A percentile compares a stretch with the other conserved stretches of the same genome.
phyloP scores from a whole-genome alignment of 2,329 filamentous ascomycete species.

The Fusarium continuum region DNA sequence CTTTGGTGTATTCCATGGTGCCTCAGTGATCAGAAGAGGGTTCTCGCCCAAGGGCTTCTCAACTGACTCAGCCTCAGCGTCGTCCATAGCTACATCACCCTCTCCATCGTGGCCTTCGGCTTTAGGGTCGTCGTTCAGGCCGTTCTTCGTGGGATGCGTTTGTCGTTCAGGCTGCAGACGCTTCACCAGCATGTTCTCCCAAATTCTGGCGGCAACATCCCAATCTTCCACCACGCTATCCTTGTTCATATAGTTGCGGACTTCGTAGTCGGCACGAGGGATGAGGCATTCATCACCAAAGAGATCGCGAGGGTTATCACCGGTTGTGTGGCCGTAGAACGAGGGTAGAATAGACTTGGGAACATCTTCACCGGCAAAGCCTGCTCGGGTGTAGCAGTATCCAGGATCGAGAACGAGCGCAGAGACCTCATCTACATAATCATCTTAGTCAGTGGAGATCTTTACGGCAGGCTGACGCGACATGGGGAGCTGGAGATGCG shows the following conservation, averaged over 20 bases:
- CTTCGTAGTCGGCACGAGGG: conserved; percentile 78
- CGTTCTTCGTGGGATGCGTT: conserved; percentile 76
- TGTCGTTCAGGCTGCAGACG: conserved; percentile 82
- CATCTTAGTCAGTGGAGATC: conserved; percentile 31
- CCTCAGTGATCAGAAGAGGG: conserved; percentile 92
- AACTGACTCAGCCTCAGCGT: conserved; percentile 52
- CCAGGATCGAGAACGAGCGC: conserved; percentile 96
- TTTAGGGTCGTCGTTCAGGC: conserved; percentile 74
- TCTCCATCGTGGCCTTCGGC: conserved; percentile 68
- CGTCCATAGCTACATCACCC: conserved; percentile 69
- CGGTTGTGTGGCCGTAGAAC: conserved; percentile 76
- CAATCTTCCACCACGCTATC: conserved; percentile 96
- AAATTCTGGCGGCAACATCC: conserved; percentile 88
- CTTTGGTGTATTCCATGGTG: conserved; percentile 90
- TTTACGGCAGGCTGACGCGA: conserved; percentile 26
- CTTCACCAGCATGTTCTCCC: conserved; percentile 92
- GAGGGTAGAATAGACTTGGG: conserved; percentile 94
- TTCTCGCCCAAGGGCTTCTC: conserved; percentile 89
- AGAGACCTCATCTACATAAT: conserved; percentile 84
- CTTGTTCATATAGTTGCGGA: conserved; percentile 89
- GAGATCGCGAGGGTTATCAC: conserved; percentile 62
- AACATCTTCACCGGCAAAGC: conserved; percentile 96
- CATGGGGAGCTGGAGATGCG: conserved; percentile 29
- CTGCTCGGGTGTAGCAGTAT: conserved; percentile 88
- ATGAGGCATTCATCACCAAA: conserved; percentile 94